These are phyloP conservation scores for Liriodendron chinense DNA, from an alignment of 164 flowering plant genomes.

Conservation along the genomic window DNA sequence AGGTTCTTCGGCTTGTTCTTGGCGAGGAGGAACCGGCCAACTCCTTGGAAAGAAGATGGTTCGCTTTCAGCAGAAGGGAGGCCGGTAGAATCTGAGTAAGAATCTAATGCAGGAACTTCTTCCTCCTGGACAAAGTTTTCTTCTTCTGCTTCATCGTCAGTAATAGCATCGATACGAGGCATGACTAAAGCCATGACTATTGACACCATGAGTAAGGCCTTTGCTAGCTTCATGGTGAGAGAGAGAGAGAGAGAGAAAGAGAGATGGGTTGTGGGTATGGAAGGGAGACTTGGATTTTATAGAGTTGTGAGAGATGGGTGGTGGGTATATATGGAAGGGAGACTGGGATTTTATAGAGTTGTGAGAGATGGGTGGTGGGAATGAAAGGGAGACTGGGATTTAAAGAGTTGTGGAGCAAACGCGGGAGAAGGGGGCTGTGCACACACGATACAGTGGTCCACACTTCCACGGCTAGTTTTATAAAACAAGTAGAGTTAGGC, in stretches of 20 bases:
- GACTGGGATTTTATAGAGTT: background rate
- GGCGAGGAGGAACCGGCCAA: conserved; percentile 6
- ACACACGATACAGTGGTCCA: too few species aligned
- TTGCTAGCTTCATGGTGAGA: conserved; percentile 1
- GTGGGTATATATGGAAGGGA: background rate
- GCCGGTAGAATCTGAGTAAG: background rate
- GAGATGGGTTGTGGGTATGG: background rate
- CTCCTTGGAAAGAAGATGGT: background rate
- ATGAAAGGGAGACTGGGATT: background rate
- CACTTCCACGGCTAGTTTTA: too few species aligned
- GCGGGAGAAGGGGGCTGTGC: background rate
- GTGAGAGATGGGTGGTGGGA: background rate
- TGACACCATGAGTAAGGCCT: conserved; percentile 8
- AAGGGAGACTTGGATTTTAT: too few species aligned
- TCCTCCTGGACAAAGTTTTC: background rate
- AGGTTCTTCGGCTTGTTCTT: background rate
- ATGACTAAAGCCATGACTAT: background rate
- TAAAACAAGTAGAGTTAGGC: too few species aligned
- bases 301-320: background rate
- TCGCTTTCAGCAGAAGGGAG: background rate
- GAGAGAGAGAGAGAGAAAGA: background rate
- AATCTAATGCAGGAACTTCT: background rate
- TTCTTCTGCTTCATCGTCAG: conserved; percentile 3
- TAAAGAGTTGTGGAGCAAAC: background rate
- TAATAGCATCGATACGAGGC: background rate